These are phyloP conservation scores for Geosmithia morbida DNA, from an alignment of 2,329 filamentous ascomycete species.

Conservation along the genomic window DNA sequence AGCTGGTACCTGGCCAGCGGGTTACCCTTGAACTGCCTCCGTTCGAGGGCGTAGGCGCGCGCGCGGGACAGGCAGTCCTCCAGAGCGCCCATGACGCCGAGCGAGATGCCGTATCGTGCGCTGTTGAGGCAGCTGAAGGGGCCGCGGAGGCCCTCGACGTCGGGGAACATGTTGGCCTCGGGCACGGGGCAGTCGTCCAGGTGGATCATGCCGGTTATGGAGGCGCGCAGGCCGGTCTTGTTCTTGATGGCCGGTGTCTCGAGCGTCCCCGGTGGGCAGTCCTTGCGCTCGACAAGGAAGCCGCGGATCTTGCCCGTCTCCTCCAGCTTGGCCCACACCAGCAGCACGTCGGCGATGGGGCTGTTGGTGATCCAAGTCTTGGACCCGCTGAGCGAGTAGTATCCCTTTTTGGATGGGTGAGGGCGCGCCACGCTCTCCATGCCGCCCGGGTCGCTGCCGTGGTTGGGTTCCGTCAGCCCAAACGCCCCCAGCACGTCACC, in stretches of 20 bases:
- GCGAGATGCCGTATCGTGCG: slow-evolving; percentile 83
- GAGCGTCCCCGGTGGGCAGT: slow-evolving; percentile 76
- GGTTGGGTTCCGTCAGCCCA: slow-evolving; percentile 83
- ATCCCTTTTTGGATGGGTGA: slow-evolving; percentile 72
- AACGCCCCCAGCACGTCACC: slow-evolving; percentile 76
- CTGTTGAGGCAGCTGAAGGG: slow-evolving; percentile 93
- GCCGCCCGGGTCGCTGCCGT: slow-evolving; percentile 79
- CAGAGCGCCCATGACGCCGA: slow-evolving; percentile 84
- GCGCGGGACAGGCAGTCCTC: slow-evolving; percentile 80
- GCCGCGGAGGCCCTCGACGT: slow-evolving; percentile 71
- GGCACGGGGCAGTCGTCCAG: slow-evolving; percentile 83
- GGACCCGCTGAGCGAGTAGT: slow-evolving; percentile 62
- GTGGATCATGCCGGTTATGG: slow-evolving; percentile 95
- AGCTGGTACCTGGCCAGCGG: slow-evolving; percentile 93
- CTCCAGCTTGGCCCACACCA: slow-evolving; percentile 88
- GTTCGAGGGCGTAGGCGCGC: slow-evolving; percentile 75
- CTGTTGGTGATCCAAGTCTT: slow-evolving; percentile 98
- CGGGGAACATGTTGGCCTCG: slow-evolving; percentile 84
- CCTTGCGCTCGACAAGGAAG: slow-evolving; percentile 74
- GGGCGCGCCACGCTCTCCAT: slow-evolving; percentile 83
- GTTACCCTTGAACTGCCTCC: slow-evolving; percentile 93
- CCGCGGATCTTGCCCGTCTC: slow-evolving; percentile 89
- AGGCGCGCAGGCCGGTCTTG: slow-evolving; percentile 88
- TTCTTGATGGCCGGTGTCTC: slow-evolving; percentile 88
- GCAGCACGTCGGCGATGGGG: slow-evolving; percentile 69